These are phyloP conservation scores for Agrocybe pediades DNA, from an alignment of 768 basidiomycete genomes.

Conservation along the genomic window DNA sequence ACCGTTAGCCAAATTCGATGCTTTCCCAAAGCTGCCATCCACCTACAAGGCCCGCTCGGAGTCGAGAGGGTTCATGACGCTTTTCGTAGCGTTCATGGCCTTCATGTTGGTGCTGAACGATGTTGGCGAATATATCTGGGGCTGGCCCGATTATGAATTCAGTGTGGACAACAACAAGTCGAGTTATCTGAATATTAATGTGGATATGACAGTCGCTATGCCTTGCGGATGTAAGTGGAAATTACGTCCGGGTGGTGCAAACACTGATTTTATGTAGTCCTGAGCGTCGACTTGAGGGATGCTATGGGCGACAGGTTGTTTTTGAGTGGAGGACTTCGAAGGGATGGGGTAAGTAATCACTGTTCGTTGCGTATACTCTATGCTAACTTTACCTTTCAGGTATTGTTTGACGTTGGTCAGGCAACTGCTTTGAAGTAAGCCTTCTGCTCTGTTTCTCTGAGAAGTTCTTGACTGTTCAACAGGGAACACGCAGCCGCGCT, in stretches of 20 bases:
- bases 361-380: not conserved
- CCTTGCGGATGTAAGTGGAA: constrained; percentile 81
- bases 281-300: constrained; percentile 89
- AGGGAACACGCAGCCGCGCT: constrained; percentile 68
- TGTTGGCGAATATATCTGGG: constrained; percentile 89
- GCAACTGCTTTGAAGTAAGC: constrained; percentile 69
- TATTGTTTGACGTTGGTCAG: constrained; percentile 75
- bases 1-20: constrained; percentile 78
- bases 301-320: constrained; percentile 91
- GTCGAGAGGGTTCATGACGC: constrained; percentile 78
- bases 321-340: constrained; percentile 73
- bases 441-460: not conserved
- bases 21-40: constrained; percentile 83
- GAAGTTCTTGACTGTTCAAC: not conserved
- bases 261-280: constrained; percentile 44
- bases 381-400: not conserved
- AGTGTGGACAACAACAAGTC: constrained; percentile 70
- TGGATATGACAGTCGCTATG: constrained; percentile 92
- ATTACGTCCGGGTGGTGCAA: not conserved
- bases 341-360: constrained; percentile 71
- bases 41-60: constrained; percentile 81
- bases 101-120: constrained; percentile 85
- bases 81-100: constrained; percentile 67
- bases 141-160: constrained; percentile 90
- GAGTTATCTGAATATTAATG: constrained; percentile 79